Evolutionary conservation across 192 early-diverging fungal genomes (phyloP).

Genomic region (Diversispora eburnea): DNA sequence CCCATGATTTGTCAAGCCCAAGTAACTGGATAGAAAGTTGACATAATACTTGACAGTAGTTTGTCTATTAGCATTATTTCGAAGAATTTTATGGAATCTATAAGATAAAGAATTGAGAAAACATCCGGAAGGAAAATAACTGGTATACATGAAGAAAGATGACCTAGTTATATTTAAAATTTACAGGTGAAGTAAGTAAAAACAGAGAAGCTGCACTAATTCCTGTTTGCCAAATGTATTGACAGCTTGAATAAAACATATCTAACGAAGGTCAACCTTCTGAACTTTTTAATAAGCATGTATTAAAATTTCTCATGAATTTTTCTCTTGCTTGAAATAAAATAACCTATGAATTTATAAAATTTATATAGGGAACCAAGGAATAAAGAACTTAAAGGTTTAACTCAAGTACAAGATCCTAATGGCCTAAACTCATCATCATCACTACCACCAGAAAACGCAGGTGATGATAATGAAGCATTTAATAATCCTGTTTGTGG

Average conservation of each 20-base stretch:
- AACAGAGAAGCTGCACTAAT: neutral
- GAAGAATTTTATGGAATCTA: no score
- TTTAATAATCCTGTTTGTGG: neutral
- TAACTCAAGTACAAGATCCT: constrained; percentile 20
- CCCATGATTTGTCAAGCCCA: no score
- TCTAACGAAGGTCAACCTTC: neutral
- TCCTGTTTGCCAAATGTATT: neutral
- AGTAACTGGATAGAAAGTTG: no score
- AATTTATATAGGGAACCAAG: neutral
- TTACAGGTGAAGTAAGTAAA: neutral
- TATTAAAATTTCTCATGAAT: neutral
- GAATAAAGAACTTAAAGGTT: constrained; percentile 5
- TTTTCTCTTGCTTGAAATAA: no score
- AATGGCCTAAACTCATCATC: no score
- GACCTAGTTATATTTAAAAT: no score
- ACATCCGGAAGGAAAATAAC: no score
- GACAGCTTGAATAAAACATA: constrained; percentile 8
- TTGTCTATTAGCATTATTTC: no score
- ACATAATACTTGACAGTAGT: no score
- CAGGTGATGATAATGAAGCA: neutral
- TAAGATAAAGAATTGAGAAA: no score
- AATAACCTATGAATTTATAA: neutral
- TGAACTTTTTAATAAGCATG: neutral
- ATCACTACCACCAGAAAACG: neutral
- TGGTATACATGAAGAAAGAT: no score